Conservation (phyloP, 2,329 filamentous ascomycete species). For the Claviceps lovelessii region DNA sequence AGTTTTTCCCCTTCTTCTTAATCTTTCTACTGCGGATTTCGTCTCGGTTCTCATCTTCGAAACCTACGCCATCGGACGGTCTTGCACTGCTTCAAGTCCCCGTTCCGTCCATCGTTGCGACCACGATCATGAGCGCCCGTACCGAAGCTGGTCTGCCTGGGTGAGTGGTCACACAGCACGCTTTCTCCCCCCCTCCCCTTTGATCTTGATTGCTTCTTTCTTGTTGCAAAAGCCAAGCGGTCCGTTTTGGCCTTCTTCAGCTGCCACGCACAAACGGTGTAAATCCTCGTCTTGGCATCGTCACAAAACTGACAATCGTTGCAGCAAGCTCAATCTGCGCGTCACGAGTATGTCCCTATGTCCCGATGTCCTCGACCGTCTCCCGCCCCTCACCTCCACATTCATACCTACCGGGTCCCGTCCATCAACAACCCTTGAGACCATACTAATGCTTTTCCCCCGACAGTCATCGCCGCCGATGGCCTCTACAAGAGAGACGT, state of each 20-base stretch:
- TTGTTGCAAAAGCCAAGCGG: background rate
- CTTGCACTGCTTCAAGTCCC: background rate
- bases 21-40: conserved; percentile 6
- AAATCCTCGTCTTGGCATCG: background rate
- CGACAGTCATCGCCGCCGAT: conserved; percentile 88
- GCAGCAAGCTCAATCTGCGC: conserved; percentile 71
- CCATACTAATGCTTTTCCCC: conserved; percentile 21
- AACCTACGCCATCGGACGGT: background rate
- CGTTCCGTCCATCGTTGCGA: conserved; percentile 1
- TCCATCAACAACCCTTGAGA: background rate
- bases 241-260: background rate
- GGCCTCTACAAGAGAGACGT: conserved; percentile 98
- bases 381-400: conserved; percentile 6
- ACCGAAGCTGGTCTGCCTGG: conserved; percentile 22
- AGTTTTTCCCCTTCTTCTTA: background rate
- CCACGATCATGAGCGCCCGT: conserved; percentile 16
- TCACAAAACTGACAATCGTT: conserved; percentile 16
- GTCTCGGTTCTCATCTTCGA: background rate
- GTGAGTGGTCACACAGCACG: conserved; percentile 15
- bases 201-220: background rate
- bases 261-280: background rate
- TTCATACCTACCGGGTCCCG: background rate
- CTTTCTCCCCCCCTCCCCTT: conserved; percentile 4
- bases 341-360: conserved; percentile 61
- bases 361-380: conserved; percentile 16